Evolutionary conservation across 495 filamentous ascomycete genomes (phyloP).

Genomic region (Stereocaulon alpinum): DNA sequence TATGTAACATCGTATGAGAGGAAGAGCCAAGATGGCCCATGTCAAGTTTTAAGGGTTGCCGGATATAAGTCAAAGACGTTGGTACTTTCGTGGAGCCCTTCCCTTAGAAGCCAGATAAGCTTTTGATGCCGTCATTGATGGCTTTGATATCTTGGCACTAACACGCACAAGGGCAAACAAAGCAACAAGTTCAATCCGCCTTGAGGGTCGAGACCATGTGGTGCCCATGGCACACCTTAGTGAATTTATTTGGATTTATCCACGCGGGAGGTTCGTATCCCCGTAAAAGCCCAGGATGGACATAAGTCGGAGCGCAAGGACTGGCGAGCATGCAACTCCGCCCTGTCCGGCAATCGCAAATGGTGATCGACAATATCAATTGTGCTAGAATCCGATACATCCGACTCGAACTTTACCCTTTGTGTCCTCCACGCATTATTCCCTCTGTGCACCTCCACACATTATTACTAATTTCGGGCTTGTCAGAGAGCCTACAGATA

Average conservation of each 20-base stretch:
- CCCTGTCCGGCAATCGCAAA: not conserved
- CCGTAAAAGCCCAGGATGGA: not conserved
- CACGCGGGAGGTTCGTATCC: not conserved
- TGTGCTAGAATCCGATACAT: slow-evolving; percentile 3
- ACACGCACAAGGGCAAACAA: not conserved
- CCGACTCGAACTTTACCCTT: not conserved
- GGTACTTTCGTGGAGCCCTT: too few species aligned
- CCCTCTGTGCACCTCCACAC: not conserved
- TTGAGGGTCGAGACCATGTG: not conserved
- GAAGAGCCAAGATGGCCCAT: too few species aligned
- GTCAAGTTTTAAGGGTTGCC: too few species aligned
- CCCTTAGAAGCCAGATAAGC: not conserved
- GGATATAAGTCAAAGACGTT: too few species aligned
- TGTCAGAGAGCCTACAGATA: not conserved
- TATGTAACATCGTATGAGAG: too few species aligned
- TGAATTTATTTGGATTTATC: not conserved
- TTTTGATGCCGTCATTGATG: not conserved
- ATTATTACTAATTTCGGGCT: slow-evolving; percentile 3
- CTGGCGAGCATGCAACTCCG: not conserved
- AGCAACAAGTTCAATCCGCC: not conserved
- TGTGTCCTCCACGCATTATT: too few species aligned
- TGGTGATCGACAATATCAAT: not conserved
- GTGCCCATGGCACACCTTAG: not conserved
- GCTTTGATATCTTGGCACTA: not conserved
- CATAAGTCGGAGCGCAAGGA: not conserved